phyloP scores from a whole-genome alignment of 2,329 filamentous ascomycete species.

The Fusarium illudens region DNA sequence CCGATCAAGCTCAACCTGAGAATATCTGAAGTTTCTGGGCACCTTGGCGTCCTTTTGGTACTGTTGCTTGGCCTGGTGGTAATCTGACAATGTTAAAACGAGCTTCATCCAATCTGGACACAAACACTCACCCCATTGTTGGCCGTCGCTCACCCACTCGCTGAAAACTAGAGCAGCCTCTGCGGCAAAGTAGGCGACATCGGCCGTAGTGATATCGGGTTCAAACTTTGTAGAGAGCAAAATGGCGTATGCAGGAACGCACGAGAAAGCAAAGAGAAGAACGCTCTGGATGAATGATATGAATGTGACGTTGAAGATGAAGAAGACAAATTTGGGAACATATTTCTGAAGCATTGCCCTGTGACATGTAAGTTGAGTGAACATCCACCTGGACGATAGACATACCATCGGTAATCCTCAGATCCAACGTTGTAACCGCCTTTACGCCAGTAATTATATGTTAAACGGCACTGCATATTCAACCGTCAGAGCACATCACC shows the following conservation, averaged over 20 bases:
- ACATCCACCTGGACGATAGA: neutral
- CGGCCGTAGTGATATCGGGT: conserved; percentile 54
- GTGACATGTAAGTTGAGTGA: conserved; percentile 11
- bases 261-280: conserved; percentile 79
- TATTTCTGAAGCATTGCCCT: conserved; percentile 76
- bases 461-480: conserved; percentile 74
- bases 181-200: conserved; percentile 58
- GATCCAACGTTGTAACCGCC: conserved; percentile 89
- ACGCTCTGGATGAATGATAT: conserved; percentile 86
- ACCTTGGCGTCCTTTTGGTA: conserved; percentile 68
- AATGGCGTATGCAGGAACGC: conserved; percentile 81
- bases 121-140: conserved; percentile 78
- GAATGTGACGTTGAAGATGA: conserved; percentile 88
- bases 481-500: conserved; percentile 12
- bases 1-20: conserved; percentile 81
- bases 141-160: conserved; percentile 87
- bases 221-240: conserved; percentile 75
- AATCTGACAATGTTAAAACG: conserved; percentile 59
- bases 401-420: conserved; percentile 90
- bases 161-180: conserved; percentile 63
- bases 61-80: conserved; percentile 79
- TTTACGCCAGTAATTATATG: conserved; percentile 96
- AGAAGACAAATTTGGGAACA: conserved; percentile 73
- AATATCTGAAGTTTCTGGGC: conserved; percentile 53
- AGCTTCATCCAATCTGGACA: neutral